These are phyloP conservation scores for Hapsidospora chrysogenum DNA, from an alignment of 495 filamentous ascomycete genomes.

Conservation along the genomic window DNA sequence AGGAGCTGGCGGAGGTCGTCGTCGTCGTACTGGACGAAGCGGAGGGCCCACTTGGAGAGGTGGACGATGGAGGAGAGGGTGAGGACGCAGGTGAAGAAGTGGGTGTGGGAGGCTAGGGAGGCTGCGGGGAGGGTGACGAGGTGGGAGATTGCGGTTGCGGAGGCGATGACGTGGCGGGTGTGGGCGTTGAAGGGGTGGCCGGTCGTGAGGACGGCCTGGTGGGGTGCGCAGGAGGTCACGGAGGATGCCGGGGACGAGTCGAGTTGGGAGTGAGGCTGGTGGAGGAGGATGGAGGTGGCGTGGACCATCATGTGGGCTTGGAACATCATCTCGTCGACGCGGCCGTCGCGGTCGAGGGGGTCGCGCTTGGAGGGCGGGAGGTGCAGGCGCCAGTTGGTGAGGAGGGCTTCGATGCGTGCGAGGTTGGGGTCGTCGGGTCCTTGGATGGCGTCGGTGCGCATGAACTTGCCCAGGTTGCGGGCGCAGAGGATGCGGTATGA, in stretches of 20 bases:
- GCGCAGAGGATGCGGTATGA: constrained; percentile 61
- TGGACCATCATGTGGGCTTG: constrained; percentile 75
- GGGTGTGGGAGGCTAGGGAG: constrained; percentile 59
- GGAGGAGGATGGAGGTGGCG: constrained; percentile 54
- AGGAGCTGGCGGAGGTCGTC: constrained; percentile 66
- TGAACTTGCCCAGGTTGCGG: constrained; percentile 58
- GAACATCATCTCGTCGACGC: constrained; percentile 81
- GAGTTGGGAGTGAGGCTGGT: constrained; percentile 49
- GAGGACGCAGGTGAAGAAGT: constrained; percentile 77
- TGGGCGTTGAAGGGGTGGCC: constrained; percentile 55
- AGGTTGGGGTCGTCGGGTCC: constrained; percentile 28
- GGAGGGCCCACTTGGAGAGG: constrained; percentile 42
- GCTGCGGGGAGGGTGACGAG: constrained; percentile 57
- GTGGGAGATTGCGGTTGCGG: constrained; percentile 58
- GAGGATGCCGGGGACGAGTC: constrained; percentile 34
- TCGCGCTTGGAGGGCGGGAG: constrained; percentile 61
- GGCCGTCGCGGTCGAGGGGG: constrained; percentile 42
- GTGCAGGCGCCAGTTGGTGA: constrained; percentile 72
- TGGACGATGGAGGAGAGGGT: constrained; percentile 51
- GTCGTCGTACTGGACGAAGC: constrained; percentile 34
- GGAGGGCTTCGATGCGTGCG: constrained; percentile 49
- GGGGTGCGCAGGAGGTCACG: constrained; percentile 41
- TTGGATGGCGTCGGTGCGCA: constrained; percentile 32
- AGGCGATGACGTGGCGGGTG: constrained; percentile 63
- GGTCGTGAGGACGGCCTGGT: constrained; percentile 38